A percentile compares a stretch with the other conserved stretches of the same genome.
Conservation (phyloP, 306 rosid genomes). For the Quercus rubra region DNA sequence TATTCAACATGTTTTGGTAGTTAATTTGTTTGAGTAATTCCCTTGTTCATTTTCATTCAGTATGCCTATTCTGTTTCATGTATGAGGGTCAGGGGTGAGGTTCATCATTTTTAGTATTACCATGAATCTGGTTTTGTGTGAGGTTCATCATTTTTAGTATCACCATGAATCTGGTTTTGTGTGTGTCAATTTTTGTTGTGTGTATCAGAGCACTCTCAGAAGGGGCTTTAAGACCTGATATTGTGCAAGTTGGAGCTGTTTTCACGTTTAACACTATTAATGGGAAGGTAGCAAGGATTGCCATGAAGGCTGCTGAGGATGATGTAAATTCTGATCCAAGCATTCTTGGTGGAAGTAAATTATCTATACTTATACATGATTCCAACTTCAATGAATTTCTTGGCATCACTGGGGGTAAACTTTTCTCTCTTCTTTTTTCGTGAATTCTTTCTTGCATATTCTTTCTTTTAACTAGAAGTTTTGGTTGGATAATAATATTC, state of each 20-base stretch:
- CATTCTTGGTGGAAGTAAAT: slow-evolving; percentile 42
- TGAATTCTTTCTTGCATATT: neutral
- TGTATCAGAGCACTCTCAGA: slow-evolving; percentile 24
- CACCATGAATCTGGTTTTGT: slow-evolving; percentile 31
- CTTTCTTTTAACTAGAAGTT: neutral
- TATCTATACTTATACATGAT: slow-evolving; percentile 34
- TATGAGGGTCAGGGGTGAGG: neutral
- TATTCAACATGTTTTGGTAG: neutral
- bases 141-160: neutral
- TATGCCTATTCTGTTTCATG: neutral
- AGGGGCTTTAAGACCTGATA: slow-evolving; percentile 34
- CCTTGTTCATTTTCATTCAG: neutral
- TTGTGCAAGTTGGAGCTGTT: slow-evolving; percentile 48
- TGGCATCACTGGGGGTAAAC: slow-evolving; percentile 45
- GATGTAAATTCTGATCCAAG: slow-evolving; percentile 50
- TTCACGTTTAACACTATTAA: slow-evolving; percentile 35
- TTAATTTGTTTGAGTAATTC: neutral
- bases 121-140: slow-evolving; percentile 31
- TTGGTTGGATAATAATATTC: neutral
- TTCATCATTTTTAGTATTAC: neutral
- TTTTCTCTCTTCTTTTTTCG: neutral
- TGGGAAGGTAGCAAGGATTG: slow-evolving; percentile 43
- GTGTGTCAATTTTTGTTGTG: slow-evolving; percentile 27
- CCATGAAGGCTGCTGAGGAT: slow-evolving; percentile 46
- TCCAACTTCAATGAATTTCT: slow-evolving; percentile 56